phyloP scores from a whole-genome alignment of 345 rosid genomes.

The Passiflora organensis region DNA sequence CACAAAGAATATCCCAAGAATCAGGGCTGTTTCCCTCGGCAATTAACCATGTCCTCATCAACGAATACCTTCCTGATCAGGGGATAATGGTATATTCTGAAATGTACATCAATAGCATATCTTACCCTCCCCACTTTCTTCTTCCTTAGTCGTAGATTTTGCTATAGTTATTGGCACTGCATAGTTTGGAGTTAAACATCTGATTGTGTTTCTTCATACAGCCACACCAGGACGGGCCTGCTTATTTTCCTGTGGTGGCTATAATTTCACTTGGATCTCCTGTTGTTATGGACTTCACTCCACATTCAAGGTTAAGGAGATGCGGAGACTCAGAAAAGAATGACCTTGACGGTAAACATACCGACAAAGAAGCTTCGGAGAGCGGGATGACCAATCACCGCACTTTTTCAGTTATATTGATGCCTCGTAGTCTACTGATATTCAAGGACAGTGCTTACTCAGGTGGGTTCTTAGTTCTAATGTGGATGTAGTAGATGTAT shows the following conservation, averaged over 20 bases:
- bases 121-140: not conserved
- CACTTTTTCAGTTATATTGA: conserved; percentile 61
- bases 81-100: conserved; percentile 65
- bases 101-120: too few species aligned
- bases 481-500: not conserved
- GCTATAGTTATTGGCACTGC: too few species aligned
- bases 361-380: conserved; percentile 15
- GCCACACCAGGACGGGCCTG: conserved; percentile 97
- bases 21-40: conserved; percentile 65
- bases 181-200: too few species aligned
- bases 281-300: conserved; percentile 77
- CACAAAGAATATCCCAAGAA: conserved; percentile 51
- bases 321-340: conserved; percentile 5
- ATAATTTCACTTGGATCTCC: conserved; percentile 81
- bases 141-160: too few species aligned
- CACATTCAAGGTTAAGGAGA: conserved; percentile 54
- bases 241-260: conserved; percentile 86
- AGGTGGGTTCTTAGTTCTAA: conserved; percentile 27
- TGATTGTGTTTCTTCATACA: conserved; percentile 25
- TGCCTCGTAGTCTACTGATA: conserved; percentile 78
- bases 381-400: conserved; percentile 26
- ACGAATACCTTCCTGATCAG: conserved; percentile 79
- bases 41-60: conserved; percentile 85
- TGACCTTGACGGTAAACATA: conserved; percentile 14
- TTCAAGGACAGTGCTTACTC: conserved; percentile 76